Conservation (phyloP, 2,329 filamentous ascomycete genomes). For the Allantophomopsis lycopodina region DNA sequence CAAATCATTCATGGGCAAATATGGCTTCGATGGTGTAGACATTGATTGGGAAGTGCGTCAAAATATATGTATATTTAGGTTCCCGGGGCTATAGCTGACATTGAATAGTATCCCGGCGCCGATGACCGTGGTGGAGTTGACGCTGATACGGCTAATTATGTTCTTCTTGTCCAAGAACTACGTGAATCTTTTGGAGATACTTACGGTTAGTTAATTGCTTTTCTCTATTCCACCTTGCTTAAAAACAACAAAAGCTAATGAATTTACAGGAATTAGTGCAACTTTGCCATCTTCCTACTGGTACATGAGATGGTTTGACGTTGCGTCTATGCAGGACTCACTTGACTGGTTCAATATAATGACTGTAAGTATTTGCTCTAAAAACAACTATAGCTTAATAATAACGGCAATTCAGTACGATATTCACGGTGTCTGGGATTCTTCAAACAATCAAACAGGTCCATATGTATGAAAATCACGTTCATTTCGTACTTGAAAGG, state of each 20-base stretch:
- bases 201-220: too few relatives aligned
- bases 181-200: conserved; percentile 1
- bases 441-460: conserved; percentile 17
- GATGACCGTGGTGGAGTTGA: conserved; percentile 21
- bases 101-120: conserved; percentile 15
- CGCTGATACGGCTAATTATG: conserved; percentile 20
- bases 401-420: conserved; percentile 19
- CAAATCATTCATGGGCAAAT: conserved; percentile 24
- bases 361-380: conserved; percentile 8
- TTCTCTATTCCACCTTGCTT: too few relatives aligned
- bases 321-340: neutral
- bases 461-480: conserved; percentile 10
- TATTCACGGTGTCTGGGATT: conserved; percentile 25
- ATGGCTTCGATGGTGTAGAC: conserved; percentile 29
- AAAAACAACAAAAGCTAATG: neutral
- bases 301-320: conserved; percentile 1
- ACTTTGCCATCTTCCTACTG: conserved; percentile 14
- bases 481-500: too few relatives aligned
- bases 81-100: too few relatives aligned
- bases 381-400: too few relatives aligned
- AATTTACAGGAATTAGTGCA: conserved; percentile 2
- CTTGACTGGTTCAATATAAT: conserved; percentile 3
- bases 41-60: conserved; percentile 25
- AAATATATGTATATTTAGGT: too few relatives aligned
- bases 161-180: conserved; percentile 9